Evolutionary conservation across 805 yeast species (phyloP), one percentile per base, ranked within the genome.

Genomic region (Wickerhamomyces kurtzmanii): DNA sequence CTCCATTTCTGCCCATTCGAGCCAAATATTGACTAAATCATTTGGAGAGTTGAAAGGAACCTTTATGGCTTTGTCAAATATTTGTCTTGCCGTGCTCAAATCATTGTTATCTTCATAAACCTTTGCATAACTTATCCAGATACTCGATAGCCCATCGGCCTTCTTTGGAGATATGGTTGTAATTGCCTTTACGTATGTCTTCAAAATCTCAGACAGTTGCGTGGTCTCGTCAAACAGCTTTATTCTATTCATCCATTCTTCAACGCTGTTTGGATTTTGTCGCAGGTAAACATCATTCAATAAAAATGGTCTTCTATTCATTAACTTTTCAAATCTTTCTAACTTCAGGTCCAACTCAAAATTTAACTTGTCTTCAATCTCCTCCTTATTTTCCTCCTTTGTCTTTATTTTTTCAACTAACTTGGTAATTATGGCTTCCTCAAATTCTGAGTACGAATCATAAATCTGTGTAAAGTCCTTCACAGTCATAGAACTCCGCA

Each of bases 1-100:
- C 33, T 77, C 79, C 51, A 71, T 54, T 31, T 80, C 80, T 5
- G 79, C 62, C 95, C 96, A 87, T 12, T 64, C 66, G n/a, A 71
- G 55, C 68, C 85, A 82, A 6, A 87, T 49, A 3, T 65, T 66
- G 3, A 76, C 81, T 13, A 85, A 52, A 34, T 85, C 95, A 14
- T 70, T 68, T 1, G 72, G 53, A 11, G 63, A 53, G 15, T 57
- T 64, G 51, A 66, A 85, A 5, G 86, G 87, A 1, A 86, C 87
- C 31, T 74, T 72, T 2, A 72, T 57, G 0, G 89, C 77, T 27
- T 75, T 75, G 20, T 72, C 70, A 31, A 66, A 70, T 5, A 86
- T 66, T 12, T 68, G 58, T 36, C 80, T 53, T 1, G 87, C 85
- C 0, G 81, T 69, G 12, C 56, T 58, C 8, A 64, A 37, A 39